phyloP scores from a whole-genome alignment of 805 yeast species.

The Cyberlindnera petersonii region DNA sequence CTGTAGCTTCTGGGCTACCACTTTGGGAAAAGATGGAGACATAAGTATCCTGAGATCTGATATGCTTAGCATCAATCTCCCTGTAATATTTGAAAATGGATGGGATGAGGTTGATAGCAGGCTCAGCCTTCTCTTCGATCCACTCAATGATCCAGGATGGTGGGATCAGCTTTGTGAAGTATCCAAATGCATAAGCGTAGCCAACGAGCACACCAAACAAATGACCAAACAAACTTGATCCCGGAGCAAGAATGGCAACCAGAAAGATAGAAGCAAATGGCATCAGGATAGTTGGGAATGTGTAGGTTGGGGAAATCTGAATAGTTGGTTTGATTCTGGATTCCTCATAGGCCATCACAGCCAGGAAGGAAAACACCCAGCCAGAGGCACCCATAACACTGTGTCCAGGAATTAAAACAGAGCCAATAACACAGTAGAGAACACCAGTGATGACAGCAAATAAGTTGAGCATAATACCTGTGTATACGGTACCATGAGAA shows the following conservation, averaged over 20 bases:
- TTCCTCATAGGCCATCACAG: conserved; percentile 53
- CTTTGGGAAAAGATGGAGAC: conserved; percentile 26
- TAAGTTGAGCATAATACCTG: conserved; percentile 74
- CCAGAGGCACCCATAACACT: conserved; percentile 67
- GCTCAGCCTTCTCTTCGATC: conserved; percentile 55
- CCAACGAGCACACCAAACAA: conserved; percentile 65
- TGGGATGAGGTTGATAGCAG: conserved; percentile 51
- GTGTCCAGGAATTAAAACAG: conserved; percentile 45
- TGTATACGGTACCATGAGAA: conserved; percentile 76
- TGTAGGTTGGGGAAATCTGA: conserved; percentile 34
- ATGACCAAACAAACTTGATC: conserved; percentile 73
- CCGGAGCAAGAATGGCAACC: conserved; percentile 53
- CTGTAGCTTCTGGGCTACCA: conserved; percentile 1
- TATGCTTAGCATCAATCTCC: conserved; percentile 55
- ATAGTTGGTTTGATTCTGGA: conserved; percentile 38
- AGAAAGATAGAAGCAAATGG: conserved; percentile 54
- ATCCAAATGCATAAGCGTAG: conserved; percentile 54
- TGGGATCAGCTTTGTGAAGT: conserved; percentile 56
- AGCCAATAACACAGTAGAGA: conserved; percentile 28
- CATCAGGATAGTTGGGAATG: conserved; percentile 53
- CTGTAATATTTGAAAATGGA: conserved; percentile 49
- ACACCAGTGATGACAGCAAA: conserved; percentile 64
- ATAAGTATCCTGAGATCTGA: conserved; percentile 33
- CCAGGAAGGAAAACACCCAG: conserved; percentile 64
- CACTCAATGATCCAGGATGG: conserved; percentile 59